These are phyloP conservation scores for Takashimella tepidaria DNA, from an alignment of 1,284 basidiomycete genomes.

Conservation along the genomic window DNA sequence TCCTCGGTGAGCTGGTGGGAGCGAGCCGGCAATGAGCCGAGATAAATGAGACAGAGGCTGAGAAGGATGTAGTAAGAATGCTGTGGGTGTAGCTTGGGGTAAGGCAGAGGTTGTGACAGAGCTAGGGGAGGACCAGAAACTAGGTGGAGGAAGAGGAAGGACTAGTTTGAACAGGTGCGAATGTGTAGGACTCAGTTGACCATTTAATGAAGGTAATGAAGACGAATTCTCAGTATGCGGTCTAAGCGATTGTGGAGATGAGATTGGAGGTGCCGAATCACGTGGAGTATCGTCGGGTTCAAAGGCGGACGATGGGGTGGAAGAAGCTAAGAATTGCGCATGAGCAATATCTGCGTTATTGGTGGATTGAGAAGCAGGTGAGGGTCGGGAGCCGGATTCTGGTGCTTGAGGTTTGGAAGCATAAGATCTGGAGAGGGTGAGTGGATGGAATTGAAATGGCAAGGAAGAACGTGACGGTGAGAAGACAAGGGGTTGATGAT, in stretches of 20 bases:
- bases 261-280: slow-evolving; percentile 15
- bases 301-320: slow-evolving; percentile 30
- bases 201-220: slow-evolving; percentile 2
- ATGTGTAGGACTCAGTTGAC: slow-evolving; percentile 58
- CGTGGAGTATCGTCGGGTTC: slow-evolving; percentile 11
- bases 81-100: not conserved
- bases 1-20: slow-evolving; percentile 40
- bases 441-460: too few species aligned
- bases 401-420: too few species aligned
- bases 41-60: slow-evolving; percentile 49
- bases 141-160: slow-evolving; percentile 50
- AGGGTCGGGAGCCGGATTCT: too few species aligned
- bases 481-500: too few species aligned
- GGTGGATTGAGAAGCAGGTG: too few species aligned
- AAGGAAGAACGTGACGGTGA: too few species aligned
- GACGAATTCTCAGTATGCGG: not conserved
- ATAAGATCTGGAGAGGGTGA: too few species aligned
- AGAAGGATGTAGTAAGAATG: slow-evolving; percentile 10
- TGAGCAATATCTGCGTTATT: slow-evolving; percentile 28
- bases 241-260: not conserved
- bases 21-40: slow-evolving; percentile 35
- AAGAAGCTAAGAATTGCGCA: slow-evolving; percentile 28
- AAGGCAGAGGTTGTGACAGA: not conserved
- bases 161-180: slow-evolving; percentile 64
- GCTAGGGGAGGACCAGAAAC: not conserved